Base-by-base conservation (phyloP, 441 rosid species). In the Adansonia gregorii region DNA sequence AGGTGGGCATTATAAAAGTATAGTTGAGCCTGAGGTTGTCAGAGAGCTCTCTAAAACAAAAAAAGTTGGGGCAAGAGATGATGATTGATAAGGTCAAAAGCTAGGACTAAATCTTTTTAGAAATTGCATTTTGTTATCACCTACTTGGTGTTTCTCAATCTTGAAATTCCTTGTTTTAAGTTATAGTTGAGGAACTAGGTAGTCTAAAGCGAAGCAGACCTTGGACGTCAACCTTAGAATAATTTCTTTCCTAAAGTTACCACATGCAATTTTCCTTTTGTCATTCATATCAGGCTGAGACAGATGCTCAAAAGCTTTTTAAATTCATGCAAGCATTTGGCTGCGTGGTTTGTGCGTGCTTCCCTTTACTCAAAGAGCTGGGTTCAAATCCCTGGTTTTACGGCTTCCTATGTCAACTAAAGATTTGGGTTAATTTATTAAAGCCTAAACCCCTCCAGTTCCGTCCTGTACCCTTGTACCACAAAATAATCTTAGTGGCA, bases 401-500 rank as follows among this genome's bases (percentile, higher is more conserved):
- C 35, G 67, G 68, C 46, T 15, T 15, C 20, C 43, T 12, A 4
- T 63, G 12, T 35, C 46, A 8, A 5, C 8, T 31, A 12, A 11
- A 6, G 17, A 31, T 14, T 14, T 7, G 20, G 68, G 41, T 35
- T 64, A 64, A 35, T 31, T 64, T 64, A 64, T 64, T 20, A 15
- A 35, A 15, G 11, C 46, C 19, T 64, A 64, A 60, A 20, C 2
- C 10, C 39, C 35, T 12, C 27, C 20, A 0, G 17, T 1, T 6
- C n/a, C 17, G 24, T 41, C 51, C 49, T 65, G 8, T 67, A 48
- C 19, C 72, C 31, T 67, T 11, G 31, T 19, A 19, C 72, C n/a
- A 46, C 52, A 45, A 67, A 67, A 45, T 20, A 67, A 46, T 46
- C 72, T 46, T 39, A 67, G 68, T 67, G 72, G 54, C 17, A 45